phyloP scores from a whole-genome alignment of 2,329 filamentous ascomycete genomes.

The Aspergillus amoenus region DNA sequence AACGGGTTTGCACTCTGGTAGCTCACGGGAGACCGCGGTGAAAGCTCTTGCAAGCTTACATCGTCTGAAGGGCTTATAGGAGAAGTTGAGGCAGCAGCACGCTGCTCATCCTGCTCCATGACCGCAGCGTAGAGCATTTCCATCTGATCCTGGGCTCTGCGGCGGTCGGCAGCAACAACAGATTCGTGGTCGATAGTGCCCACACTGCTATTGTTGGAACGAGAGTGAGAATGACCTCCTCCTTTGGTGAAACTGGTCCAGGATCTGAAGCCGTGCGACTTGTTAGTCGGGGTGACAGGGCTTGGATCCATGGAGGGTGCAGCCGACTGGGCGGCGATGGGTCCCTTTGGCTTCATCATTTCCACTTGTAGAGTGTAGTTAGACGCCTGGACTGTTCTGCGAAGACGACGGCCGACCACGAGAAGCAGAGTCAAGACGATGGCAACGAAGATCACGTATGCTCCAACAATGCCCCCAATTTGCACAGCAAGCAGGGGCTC shows the following conservation, averaged over 20 bases:
- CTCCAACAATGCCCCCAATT: constrained; percentile 78
- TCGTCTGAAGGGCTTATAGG: constrained; percentile 20
- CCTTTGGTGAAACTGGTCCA: constrained; percentile 38
- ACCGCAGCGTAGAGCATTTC: constrained; percentile 90
- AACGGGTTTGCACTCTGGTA: constrained; percentile 20
- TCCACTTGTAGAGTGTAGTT: constrained; percentile 55
- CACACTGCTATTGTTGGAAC: constrained; percentile 60
- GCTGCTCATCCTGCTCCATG: constrained; percentile 75
- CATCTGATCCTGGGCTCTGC: constrained; percentile 76
- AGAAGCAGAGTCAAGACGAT: constrained; percentile 69
- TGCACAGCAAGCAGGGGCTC: constrained; percentile 71
- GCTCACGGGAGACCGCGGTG: constrained; percentile 22
- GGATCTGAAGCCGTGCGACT: constrained; percentile 38
- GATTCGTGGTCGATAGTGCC: constrained; percentile 70
- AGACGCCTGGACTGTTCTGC: constrained; percentile 52
- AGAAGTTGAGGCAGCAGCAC: constrained; percentile 27
- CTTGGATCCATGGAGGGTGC: constrained; percentile 31
- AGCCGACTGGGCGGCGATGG: constrained; percentile 5
- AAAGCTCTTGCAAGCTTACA: constrained; percentile 10
- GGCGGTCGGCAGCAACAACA: constrained; percentile 71
- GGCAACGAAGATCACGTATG: constrained; percentile 76
- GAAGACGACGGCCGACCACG: constrained; percentile 58
- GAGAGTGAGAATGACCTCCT: constrained; percentile 33
- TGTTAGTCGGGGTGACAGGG: constrained; percentile 35
- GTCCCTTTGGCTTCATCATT: constrained; percentile 51